phyloP scores from a whole-genome alignment of 352 stramenopile species.

The Aphanomyces cochlioides region DNA sequence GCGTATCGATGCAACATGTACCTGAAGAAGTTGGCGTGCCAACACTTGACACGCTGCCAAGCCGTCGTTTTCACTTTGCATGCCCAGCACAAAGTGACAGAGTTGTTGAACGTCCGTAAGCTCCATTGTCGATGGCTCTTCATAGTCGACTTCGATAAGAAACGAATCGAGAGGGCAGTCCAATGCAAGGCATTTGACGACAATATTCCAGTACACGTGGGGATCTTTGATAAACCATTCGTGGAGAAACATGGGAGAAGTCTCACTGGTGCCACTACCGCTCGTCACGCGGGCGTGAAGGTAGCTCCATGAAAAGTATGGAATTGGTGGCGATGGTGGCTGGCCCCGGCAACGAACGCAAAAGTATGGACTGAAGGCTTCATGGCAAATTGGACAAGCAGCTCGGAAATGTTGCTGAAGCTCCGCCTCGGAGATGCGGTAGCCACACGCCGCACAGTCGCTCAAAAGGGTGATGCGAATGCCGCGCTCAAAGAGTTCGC shows the following conservation, averaged over 20 bases:
- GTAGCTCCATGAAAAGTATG: constrained; percentile 16
- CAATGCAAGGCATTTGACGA: constrained; percentile 49
- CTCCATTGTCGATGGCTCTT: not conserved
- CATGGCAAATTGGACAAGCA: constrained; percentile 35
- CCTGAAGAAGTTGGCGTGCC: not conserved
- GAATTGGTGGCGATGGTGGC: constrained; percentile 4
- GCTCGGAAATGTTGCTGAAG: constrained; percentile 39
- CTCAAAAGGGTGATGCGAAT: constrained; percentile 44
- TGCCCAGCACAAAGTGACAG: constrained; percentile 3
- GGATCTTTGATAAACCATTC: constrained; percentile 30
- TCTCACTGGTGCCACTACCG: constrained; percentile 41
- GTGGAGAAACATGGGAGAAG: constrained; percentile 33
- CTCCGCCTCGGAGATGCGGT: constrained; percentile 37
- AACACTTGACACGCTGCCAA: constrained; percentile 3
- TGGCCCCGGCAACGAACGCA: constrained; percentile 8
- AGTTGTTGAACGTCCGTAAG: constrained; percentile 6
- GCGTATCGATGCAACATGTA: not conserved
- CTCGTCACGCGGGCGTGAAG: constrained; percentile 30
- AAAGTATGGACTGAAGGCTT: constrained; percentile 38
- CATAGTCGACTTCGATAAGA: not conserved
- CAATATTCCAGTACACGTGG: constrained; percentile 58
- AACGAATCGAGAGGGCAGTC: constrained; percentile 41
- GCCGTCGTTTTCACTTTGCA: not conserved
- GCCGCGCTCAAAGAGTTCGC: constrained; percentile 36
- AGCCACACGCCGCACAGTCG: constrained; percentile 40